Base-by-base conservation (phyloP, 495 filamentous ascomycete genomes). In the Xylaria acuta region DNA sequence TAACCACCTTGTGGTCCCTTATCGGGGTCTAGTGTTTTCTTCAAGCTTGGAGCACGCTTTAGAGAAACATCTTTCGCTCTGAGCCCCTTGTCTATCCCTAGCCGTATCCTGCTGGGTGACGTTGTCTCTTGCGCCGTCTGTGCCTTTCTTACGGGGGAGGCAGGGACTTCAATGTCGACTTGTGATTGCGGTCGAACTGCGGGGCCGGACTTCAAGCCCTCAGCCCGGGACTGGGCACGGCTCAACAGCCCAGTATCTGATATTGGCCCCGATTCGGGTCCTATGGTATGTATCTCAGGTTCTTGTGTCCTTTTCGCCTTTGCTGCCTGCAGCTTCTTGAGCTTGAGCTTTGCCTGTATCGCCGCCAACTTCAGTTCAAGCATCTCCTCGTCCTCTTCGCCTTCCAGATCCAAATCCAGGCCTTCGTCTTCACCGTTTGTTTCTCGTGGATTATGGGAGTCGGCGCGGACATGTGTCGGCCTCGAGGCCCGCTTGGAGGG, bases 71-170 rank as follows among this genome's bases (percentile, higher is more conserved):
- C 94, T 49, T 87, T 88, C 7, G 92, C 95, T 72, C 86, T 92
- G 51, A 93, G 84, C 1, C 94, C 94, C 77, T 96, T 97, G 78
- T 97, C 94, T 58, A 99, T 97, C 3, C 97, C 96, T 14, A 99
- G 81, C 12, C 94, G 76, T 27, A 94, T 88, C 72, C 97, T 87
- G 32, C 91, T 89, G 12, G 96, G 96, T 5, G 94, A 97, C 53
- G 83, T 88, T n/a, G 89, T 90, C 5, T 87, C 82, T 14, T 85
- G 79, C 5, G 75, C 40, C 0, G 80, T 71, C 34, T 83, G 82
- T 18, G 81, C 78, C 70, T 87, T 87, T 73, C 84, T 86, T 16
- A 90, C 86, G 2, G 96, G 96, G 6, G 95, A 98, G 1, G 92
- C 84, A 0, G 95, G 93, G 45, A 98, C 92, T 78, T 97, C 89